Percentiles rank a stretch among this genome's conserved stretches.
Evolutionary conservation across 2,329 filamentous ascomycete genomes (phyloP).

Genomic region (Aaosphaeria pasadenensis): DNA sequence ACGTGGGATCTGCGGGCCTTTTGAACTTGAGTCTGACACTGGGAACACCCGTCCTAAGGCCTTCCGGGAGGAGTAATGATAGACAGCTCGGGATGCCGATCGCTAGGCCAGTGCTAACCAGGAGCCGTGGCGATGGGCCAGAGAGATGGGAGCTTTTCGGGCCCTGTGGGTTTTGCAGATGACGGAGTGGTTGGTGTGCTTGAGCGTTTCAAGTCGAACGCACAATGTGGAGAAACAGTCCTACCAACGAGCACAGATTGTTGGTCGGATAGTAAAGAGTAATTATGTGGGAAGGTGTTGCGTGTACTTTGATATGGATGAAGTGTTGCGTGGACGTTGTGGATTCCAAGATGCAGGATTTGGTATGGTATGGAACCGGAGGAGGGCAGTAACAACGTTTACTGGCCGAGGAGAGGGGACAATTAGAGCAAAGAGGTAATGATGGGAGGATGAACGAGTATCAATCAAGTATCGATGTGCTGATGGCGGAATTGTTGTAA

Average conservation of each 20-base stretch:
- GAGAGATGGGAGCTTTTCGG: slow-evolving; percentile 29
- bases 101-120: slow-evolving; percentile 30
- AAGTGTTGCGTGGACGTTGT: slow-evolving; percentile 4
- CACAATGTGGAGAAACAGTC: slow-evolving; percentile 31
- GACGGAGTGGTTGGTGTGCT: slow-evolving; percentile 30
- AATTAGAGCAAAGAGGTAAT: slow-evolving; percentile 33
- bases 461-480: slow-evolving; percentile 31
- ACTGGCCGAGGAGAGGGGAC: slow-evolving; percentile 16
- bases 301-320: slow-evolving; percentile 7
- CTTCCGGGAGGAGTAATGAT: slow-evolving; percentile 35
- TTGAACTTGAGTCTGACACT: slow-evolving; percentile 38
- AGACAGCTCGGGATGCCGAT: slow-evolving; percentile 35
- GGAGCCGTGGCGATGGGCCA: slow-evolving; percentile 36
- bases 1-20: slow-evolving; percentile 49
- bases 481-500: slow-evolving; percentile 17
- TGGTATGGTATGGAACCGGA: no score
- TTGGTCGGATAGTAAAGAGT: neutral
- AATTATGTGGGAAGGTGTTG: neutral
- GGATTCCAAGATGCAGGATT: neutral
- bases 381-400: no score
- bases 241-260: slow-evolving; percentile 22
- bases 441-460: slow-evolving; percentile 25
- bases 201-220: slow-evolving; percentile 36
- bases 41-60: slow-evolving; percentile 30
- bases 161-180: slow-evolving; percentile 20